Conservation (phyloP, 352 stramenopile genomes). For the Globisporangium recalcitrans region DNA sequence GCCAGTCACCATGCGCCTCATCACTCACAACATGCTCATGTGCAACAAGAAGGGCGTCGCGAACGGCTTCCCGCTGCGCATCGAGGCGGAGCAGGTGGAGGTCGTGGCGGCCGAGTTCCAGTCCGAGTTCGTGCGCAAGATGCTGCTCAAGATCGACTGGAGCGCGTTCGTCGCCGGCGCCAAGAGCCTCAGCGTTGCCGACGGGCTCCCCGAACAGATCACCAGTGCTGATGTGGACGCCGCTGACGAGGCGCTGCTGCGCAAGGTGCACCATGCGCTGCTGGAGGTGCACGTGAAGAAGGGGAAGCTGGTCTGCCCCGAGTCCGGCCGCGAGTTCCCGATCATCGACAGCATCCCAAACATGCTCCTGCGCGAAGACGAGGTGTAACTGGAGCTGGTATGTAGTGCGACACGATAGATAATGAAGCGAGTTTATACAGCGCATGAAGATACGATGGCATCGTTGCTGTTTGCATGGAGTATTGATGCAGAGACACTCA, state of each 20-base stretch:
- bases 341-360: slow-evolving; percentile 97
- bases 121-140: slow-evolving; percentile 83
- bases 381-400: slow-evolving; percentile 48
- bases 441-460: too few species aligned
- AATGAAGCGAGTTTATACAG: slow-evolving; percentile 17
- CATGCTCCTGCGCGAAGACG: slow-evolving; percentile 93
- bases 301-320: slow-evolving; percentile 93
- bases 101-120: slow-evolving; percentile 83
- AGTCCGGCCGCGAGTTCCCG: slow-evolving; percentile 94
- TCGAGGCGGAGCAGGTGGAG: slow-evolving; percentile 80
- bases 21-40: slow-evolving; percentile 93
- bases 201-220: slow-evolving; percentile 61
- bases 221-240: slow-evolving; percentile 28
- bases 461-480: too few species aligned
- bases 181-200: slow-evolving; percentile 58
- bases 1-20: slow-evolving; percentile 80
- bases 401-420: slow-evolving; percentile 22
- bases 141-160: slow-evolving; percentile 89
- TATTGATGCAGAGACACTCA: too few species aligned
- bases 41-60: slow-evolving; percentile 92
- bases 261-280: slow-evolving; percentile 87
- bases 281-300: slow-evolving; percentile 96
- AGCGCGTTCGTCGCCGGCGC: slow-evolving; percentile 76
- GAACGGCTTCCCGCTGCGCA: slow-evolving; percentile 89
- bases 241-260: slow-evolving; percentile 67